Percentiles rank a stretch among this genome's conserved stretches.
These are phyloP conservation scores for Capsicum pubescens DNA, from an alignment of 257 asterid genomes.

Conservation along the genomic window DNA sequence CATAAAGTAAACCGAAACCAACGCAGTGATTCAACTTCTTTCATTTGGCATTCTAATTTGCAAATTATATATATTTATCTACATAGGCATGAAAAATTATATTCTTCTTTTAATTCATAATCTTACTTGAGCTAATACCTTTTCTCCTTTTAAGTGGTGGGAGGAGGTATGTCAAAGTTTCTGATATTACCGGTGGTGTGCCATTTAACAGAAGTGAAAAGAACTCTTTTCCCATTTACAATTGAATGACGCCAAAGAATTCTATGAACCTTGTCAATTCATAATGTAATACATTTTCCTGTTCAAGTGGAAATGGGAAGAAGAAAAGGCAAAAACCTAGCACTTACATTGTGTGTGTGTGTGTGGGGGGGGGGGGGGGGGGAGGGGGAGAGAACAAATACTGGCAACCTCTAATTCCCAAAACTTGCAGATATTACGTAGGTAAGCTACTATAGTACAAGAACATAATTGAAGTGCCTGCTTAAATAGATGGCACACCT, in stretches of 20 bases:
- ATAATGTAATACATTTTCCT: neutral
- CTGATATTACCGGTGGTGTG: neutral
- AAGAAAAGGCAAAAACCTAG: neutral
- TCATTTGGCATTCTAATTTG: neutral
- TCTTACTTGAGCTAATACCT: slow-evolving; percentile 1
- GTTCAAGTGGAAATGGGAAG: neutral
- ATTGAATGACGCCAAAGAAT: neutral
- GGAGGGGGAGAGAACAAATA: neutral
- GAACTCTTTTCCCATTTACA: neutral
- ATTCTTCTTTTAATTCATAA: slow-evolving; percentile 14
- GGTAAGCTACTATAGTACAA: slow-evolving; percentile 5
- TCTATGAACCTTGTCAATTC: slow-evolving; percentile 8
- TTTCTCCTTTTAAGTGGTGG: neutral
- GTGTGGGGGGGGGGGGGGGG: too few species aligned
- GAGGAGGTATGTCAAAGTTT: neutral
- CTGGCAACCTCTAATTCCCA: slow-evolving; percentile 6
- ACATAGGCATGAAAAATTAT: neutral
- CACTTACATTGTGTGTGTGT: neutral
- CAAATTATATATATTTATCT: slow-evolving; percentile 18
- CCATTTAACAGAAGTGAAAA: neutral
- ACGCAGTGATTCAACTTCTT: neutral
- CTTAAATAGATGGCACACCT: slow-evolving; percentile 19
- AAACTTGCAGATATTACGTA: slow-evolving; percentile 21
- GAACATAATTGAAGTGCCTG: neutral
- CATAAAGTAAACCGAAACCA: neutral